phyloP scores from a whole-genome alignment of 768 basidiomycete genomes.

The Tulasnella sp. region DNA sequence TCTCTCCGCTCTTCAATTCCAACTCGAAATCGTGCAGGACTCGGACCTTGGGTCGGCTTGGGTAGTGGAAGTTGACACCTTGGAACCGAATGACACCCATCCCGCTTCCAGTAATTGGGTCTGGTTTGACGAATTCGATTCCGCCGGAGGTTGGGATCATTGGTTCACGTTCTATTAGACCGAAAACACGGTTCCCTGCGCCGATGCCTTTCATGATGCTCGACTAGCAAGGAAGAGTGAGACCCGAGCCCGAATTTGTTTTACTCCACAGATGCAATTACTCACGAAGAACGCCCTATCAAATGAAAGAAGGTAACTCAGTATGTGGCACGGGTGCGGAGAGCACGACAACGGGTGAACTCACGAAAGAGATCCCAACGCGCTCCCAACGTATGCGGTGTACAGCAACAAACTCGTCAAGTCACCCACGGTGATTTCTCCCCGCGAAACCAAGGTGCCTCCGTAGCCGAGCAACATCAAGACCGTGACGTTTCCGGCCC shows the following conservation, averaged over 20 bases:
- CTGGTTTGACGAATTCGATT: constrained; percentile 48
- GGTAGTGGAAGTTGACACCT: constrained; percentile 85
- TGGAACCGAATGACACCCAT: constrained; percentile 81
- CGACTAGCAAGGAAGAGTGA: background rate
- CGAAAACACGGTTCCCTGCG: constrained; percentile 91
- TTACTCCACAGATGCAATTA: constrained; percentile 22
- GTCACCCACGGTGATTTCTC: constrained; percentile 89
- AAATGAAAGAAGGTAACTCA: background rate
- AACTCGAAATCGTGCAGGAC: constrained; percentile 84
- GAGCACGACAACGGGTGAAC: constrained; percentile 39
- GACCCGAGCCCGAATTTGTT: constrained; percentile 32
- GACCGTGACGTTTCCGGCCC: constrained; percentile 92
- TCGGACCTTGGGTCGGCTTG: constrained; percentile 76
- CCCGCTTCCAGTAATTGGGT: constrained; percentile 47
- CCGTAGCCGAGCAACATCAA: constrained; percentile 90
- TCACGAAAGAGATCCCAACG: constrained; percentile 78
- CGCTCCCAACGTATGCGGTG: constrained; percentile 84
- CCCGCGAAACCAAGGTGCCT: constrained; percentile 85
- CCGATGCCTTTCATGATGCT: constrained; percentile 93
- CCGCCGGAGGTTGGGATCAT: constrained; percentile 71
- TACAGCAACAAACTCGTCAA: constrained; percentile 88
- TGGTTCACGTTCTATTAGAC: constrained; percentile 80
- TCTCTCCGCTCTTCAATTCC: constrained; percentile 79
- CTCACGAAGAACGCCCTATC: constrained; percentile 49
- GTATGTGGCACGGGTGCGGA: constrained; percentile 45